A percentile compares a stretch with the other conserved stretches of the same genome.
phyloP scores from a whole-genome alignment of 257 asterid genomes.

The Ilex aquifolium region DNA sequence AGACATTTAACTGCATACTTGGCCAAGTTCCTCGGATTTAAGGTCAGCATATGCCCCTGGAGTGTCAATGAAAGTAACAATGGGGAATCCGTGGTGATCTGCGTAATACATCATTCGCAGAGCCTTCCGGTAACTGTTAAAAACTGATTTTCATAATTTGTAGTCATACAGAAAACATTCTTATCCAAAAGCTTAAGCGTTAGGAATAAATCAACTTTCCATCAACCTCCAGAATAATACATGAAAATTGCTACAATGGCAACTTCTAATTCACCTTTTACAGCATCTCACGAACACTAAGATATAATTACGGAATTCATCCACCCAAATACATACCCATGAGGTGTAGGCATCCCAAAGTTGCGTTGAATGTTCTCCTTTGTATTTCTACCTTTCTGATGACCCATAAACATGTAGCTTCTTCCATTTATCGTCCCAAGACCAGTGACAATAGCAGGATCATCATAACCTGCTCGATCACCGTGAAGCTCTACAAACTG shows the following conservation, averaged over 20 bases:
- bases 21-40: conserved; percentile 78
- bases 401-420: conserved; percentile 89
- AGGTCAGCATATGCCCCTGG: conserved; percentile 97
- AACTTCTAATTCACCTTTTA: too few relatives aligned
- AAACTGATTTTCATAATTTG: background rate
- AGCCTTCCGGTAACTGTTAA: conserved; percentile 81
- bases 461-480: conserved; percentile 88
- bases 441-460: conserved; percentile 88
- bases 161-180: background rate
- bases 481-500: conserved; percentile 97
- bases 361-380: conserved; percentile 85
- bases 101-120: conserved; percentile 89
- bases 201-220: background rate
- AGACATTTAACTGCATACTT: conserved; percentile 40
- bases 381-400: conserved; percentile 85
- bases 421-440: conserved; percentile 79
- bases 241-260: too few relatives aligned
- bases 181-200: background rate
- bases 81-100: conserved; percentile 89
- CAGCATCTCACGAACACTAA: background rate
- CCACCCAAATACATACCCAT: conserved; percentile 51
- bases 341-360: conserved; percentile 99
- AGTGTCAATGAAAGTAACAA: conserved; percentile 80
- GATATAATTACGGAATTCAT: conserved; percentile 2
- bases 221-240: too few relatives aligned